A percentile compares a stretch with the other conserved stretches of the same genome.
phyloP scores from a whole-genome alignment of 768 basidiomycete genomes.

The Erythrobasidium yunnanense region DNA sequence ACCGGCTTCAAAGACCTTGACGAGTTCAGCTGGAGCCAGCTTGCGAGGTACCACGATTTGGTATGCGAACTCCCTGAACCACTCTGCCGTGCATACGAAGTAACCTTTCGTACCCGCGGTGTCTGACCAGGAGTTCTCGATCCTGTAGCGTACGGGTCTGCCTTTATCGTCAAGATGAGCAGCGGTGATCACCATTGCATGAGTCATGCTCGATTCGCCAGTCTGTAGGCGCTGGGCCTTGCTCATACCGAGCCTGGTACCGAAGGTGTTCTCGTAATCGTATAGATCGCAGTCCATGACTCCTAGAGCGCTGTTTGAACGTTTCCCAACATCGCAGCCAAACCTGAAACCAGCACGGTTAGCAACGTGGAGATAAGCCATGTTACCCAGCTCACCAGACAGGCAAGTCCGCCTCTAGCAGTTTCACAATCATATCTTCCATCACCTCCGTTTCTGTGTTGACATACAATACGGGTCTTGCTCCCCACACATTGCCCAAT shows the following conservation, averaged over 20 bases:
- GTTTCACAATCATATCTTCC: conserved; percentile 55
- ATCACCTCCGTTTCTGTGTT: conserved; percentile 22
- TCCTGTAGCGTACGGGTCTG: conserved; percentile 77
- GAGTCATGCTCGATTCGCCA: conserved; percentile 82
- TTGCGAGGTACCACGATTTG: conserved; percentile 56
- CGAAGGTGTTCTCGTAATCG: conserved; percentile 58
- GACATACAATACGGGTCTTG: conserved; percentile 65
- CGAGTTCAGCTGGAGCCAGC: conserved; percentile 52
- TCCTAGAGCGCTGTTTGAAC: conserved; percentile 57
- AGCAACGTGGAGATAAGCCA: conserved; percentile 47
- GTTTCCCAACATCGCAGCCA: conserved; percentile 90
- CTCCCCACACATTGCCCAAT: conserved; percentile 85
- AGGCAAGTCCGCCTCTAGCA: conserved; percentile 32
- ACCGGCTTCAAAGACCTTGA: conserved; percentile 62
- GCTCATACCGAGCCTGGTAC: conserved; percentile 63
- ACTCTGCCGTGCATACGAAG: conserved; percentile 41
- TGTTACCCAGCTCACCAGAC: conserved; percentile 29
- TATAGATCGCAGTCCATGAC: conserved; percentile 53
- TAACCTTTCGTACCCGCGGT: conserved; percentile 30
- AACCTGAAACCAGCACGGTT: conserved; percentile 77
- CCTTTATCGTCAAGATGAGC: conserved; percentile 72
- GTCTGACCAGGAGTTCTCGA: conserved; percentile 92
- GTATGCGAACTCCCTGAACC: conserved; percentile 92
- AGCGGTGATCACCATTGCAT: conserved; percentile 78
- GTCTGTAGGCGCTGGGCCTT: conserved; percentile 76